phyloP scores from a whole-genome alignment of 2,329 filamentous ascomycete genomes.

The Cordyceps tenuipes region DNA sequence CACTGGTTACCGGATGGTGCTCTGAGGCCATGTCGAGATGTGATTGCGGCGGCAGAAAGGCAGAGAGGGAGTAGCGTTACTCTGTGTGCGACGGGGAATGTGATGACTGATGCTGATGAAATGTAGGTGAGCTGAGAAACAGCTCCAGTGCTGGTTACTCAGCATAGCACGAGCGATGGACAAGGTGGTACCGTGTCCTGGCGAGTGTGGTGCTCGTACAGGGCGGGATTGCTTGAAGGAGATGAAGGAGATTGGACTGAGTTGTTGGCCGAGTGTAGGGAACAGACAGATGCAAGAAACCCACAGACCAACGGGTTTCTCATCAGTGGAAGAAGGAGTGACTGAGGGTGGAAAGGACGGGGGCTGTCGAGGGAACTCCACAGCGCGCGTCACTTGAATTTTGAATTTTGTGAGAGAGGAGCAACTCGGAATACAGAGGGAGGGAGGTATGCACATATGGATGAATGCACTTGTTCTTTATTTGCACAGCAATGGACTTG shows the following conservation, averaged over 20 bases:
- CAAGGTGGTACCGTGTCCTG: neutral
- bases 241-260: neutral
- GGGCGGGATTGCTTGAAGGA: neutral
- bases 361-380: neutral
- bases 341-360: neutral
- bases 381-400: neutral
- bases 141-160: neutral
- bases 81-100: neutral
- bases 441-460: too few relatives aligned
- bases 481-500: neutral
- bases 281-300: neutral
- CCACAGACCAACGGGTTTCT: neutral
- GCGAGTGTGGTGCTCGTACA: constrained; percentile 2
- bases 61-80: neutral
- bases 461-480: neutral
- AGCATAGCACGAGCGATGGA: too few relatives aligned
- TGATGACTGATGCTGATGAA: neutral
- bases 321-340: neutral
- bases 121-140: neutral
- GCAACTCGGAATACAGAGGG: too few relatives aligned
- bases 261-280: neutral
- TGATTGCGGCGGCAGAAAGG: neutral
- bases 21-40: neutral
- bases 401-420: neutral
- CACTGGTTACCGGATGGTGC: too few relatives aligned